phyloP scores from a whole-genome alignment of 192 early-diverging fungal genomes.

The Thamnidium elegans region DNA sequence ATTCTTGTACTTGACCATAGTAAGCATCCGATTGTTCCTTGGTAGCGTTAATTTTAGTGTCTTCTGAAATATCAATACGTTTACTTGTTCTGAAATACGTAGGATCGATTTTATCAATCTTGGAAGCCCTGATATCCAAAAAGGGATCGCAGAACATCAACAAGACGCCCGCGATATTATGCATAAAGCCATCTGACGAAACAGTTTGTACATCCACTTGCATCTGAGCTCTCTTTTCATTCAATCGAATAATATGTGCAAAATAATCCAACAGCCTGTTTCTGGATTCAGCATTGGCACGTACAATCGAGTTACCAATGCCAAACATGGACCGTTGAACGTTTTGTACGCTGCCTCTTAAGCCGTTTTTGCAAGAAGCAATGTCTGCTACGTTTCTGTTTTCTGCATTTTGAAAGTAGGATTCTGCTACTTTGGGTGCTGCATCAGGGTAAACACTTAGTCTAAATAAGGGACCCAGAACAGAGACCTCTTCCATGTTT shows the following conservation, averaged over 20 bases:
- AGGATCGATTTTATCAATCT: slow-evolving; percentile 73
- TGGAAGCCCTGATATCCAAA: slow-evolving; percentile 69
- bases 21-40: slow-evolving; percentile 65
- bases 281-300: slow-evolving; percentile 53
- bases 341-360: slow-evolving; percentile 59
- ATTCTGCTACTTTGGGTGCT: slow-evolving; percentile 48
- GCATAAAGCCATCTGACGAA: slow-evolving; percentile 84
- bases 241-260: slow-evolving; percentile 59
- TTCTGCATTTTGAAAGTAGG: slow-evolving; percentile 49
- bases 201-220: slow-evolving; percentile 75
- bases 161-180: slow-evolving; percentile 66
- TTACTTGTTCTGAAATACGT: slow-evolving; percentile 64
- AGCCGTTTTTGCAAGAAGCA: slow-evolving; percentile 49
- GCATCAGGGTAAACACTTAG: slow-evolving; percentile 50
- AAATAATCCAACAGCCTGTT: slow-evolving; percentile 67
- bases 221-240: slow-evolving; percentile 70
- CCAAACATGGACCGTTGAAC: slow-evolving; percentile 50
- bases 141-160: slow-evolving; percentile 83
- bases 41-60: slow-evolving; percentile 79
- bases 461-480: slow-evolving; percentile 75
- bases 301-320: slow-evolving; percentile 64
- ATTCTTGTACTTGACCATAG: slow-evolving; percentile 24
- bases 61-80: slow-evolving; percentile 59
- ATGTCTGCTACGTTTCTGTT: slow-evolving; percentile 51
- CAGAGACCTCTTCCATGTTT: slow-evolving; percentile 58